Conservation (phyloP, 306 rosid genomes). For the Fragaria iinumae region DNA sequence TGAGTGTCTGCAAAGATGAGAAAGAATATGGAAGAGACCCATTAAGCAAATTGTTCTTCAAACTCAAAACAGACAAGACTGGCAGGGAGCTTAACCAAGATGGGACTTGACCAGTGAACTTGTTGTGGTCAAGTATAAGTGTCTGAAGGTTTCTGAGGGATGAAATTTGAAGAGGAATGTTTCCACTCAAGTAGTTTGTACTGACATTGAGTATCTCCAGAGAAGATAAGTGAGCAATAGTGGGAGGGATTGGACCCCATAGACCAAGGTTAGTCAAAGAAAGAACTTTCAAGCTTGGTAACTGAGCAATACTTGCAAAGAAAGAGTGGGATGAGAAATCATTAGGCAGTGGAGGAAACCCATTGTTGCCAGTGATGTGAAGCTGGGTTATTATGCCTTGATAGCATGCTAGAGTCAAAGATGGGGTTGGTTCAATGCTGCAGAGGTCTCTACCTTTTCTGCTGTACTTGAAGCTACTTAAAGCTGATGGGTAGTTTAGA, state of each 20-base stretch:
- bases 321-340: constrained; percentile 47
- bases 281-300: constrained; percentile 69
- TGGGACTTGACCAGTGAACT: constrained; percentile 59
- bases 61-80: constrained; percentile 64
- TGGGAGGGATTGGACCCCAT: constrained; percentile 69
- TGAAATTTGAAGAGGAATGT: constrained; percentile 56
- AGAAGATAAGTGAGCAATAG: constrained; percentile 44
- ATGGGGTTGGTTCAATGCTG: constrained; percentile 63
- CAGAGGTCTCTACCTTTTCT: constrained; percentile 41
- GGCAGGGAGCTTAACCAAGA: constrained; percentile 53
- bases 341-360: constrained; percentile 35
- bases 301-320: constrained; percentile 44
- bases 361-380: constrained; percentile 59
- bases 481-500: constrained; percentile 60
- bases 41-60: constrained; percentile 53
- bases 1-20: constrained; percentile 39
- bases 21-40: constrained; percentile 71
- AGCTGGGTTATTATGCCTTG: constrained; percentile 70
- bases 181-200: constrained; percentile 64
- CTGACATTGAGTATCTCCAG: constrained; percentile 79
- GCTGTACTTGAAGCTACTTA: constrained; percentile 30
- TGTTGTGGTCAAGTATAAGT: constrained; percentile 67
- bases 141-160: constrained; percentile 60
- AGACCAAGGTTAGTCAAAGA: constrained; percentile 70
- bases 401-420: constrained; percentile 67